A percentile compares a stretch with the other conserved stretches of the same genome.
phyloP scores from a whole-genome alignment of 768 basidiomycete genomes.

The Gloeostereum incarnatum region DNA sequence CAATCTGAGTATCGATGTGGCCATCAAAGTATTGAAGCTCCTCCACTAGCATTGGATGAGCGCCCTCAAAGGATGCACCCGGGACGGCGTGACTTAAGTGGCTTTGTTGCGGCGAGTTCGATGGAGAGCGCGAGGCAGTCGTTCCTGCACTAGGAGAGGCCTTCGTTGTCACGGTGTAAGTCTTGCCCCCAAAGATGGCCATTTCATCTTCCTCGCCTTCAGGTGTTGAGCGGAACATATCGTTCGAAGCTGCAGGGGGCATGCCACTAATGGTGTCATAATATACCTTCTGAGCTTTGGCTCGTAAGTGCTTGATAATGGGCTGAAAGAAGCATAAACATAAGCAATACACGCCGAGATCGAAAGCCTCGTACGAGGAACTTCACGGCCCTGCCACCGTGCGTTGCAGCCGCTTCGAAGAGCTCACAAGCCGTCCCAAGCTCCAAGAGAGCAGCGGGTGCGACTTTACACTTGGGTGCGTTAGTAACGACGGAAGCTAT shows the following conservation, averaged over 20 bases:
- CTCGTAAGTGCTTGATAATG: slow-evolving; percentile 49
- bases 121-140: slow-evolving; percentile 14
- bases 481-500: slow-evolving; percentile 71
- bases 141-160: background rate
- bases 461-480: slow-evolving; percentile 56
- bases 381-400: slow-evolving; percentile 62
- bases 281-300: slow-evolving; percentile 49
- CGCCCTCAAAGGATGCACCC: slow-evolving; percentile 34
- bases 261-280: slow-evolving; percentile 37
- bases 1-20: slow-evolving; percentile 39
- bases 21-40: slow-evolving; percentile 51
- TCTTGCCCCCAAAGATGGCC: slow-evolving; percentile 70
- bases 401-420: slow-evolving; percentile 50
- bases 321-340: slow-evolving; percentile 33
- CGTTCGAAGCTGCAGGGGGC: slow-evolving; percentile 33
- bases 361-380: slow-evolving; percentile 42
- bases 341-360: background rate
- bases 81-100: no score
- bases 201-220: slow-evolving; percentile 53
- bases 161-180: slow-evolving; percentile 47
- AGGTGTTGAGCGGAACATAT: slow-evolving; percentile 49
- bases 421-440: slow-evolving; percentile 53
- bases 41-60: slow-evolving; percentile 47
- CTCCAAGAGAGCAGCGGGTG: slow-evolving; percentile 60
- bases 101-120: slow-evolving; percentile 22